Evolutionary conservation across 2,329 filamentous ascomycete species (phyloP), one percentile per base, ranked within the genome.

Genomic region (Diaporthe vexans): DNA sequence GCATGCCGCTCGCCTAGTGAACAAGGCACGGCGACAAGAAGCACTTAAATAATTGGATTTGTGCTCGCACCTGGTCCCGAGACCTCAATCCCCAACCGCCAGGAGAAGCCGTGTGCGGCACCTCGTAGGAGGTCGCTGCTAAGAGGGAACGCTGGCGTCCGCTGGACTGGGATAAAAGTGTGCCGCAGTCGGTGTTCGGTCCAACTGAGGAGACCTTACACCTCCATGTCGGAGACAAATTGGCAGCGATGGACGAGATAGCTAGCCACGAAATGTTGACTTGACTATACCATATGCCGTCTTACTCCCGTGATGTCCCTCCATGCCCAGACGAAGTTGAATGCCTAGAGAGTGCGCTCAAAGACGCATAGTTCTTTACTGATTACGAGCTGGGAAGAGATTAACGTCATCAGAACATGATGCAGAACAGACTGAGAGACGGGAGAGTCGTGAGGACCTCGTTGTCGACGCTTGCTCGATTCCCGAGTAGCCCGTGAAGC

Each of bases 11-110:
- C 13, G 10, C 51, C 11, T 24, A 4, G 7, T 37, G 2, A 9
- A 10, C 63, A 0, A 2, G 9, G 8, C 7, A 17, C 1, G 15
- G 46, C 7, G 13, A 10, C 0, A 8, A 8, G 6, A 10, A 3
- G 3, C 17, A 63, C 3, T 5, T 0, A 11, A 21, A 13, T 4
- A 7, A 21, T 7, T 17, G 13, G 13, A 6, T 0, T 6, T 21
- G 5, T 17, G 46, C 46, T 37, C 9, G 21, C 35, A 17, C 3
- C 29, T 52, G 13, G 4, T 37, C 21, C 15, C 6, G 11, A 52
- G 13, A n/a, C 3, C 19, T 29, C 21, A 13, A 33, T 15, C 7
- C 37, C 7, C 6, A 7, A 13, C 4, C 11, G 43, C 43, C 13
- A 24, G 21, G 11, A 11, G 21, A 11, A 10, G 15, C 29, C 15